These are phyloP conservation scores for Verticillium nonalfalfae DNA, from an alignment of 2,329 filamentous ascomycete genomes.

Conservation along the genomic window DNA sequence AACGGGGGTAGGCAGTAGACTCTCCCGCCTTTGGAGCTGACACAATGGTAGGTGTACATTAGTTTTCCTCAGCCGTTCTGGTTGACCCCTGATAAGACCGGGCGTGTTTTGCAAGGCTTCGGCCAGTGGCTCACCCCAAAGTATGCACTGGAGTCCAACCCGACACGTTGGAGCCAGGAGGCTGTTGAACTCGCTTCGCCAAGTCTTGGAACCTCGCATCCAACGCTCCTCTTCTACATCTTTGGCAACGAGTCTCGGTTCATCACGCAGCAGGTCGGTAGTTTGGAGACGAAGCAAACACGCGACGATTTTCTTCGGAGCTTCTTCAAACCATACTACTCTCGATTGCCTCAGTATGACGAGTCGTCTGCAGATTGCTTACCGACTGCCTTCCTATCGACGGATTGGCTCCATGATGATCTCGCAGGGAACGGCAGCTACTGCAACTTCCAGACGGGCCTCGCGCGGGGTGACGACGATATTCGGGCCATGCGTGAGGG, in stretches of 20 bases:
- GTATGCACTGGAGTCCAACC: slow-evolving; percentile 59
- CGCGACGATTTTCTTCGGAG: slow-evolving; percentile 49
- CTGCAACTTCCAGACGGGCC: slow-evolving; percentile 74
- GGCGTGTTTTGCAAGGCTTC: slow-evolving; percentile 54
- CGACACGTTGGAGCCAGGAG: slow-evolving; percentile 66
- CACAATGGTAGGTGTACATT: slow-evolving; percentile 42
- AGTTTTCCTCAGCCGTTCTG: slow-evolving; percentile 75
- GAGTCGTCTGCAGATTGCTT: slow-evolving; percentile 46
- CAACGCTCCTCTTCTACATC: slow-evolving; percentile 80
- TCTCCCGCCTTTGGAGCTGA: neutral
- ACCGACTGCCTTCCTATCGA: slow-evolving; percentile 60
- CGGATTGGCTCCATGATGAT: slow-evolving; percentile 72
- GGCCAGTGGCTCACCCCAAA: slow-evolving; percentile 68
- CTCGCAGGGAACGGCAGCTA: slow-evolving; percentile 80
- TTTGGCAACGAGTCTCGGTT: slow-evolving; percentile 56
- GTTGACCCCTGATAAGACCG: slow-evolving; percentile 36
- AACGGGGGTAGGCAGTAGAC: neutral
- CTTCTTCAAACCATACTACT: slow-evolving; percentile 75
- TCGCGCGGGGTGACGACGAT: slow-evolving; percentile 64
- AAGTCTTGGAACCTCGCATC: slow-evolving; percentile 52
- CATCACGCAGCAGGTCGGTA: slow-evolving; percentile 39
- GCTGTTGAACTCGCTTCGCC: slow-evolving; percentile 71
- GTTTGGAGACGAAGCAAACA: slow-evolving; percentile 34
- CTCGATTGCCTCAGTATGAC: slow-evolving; percentile 63
- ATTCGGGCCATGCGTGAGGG: slow-evolving; percentile 59